Evolutionary conservation across 371 early-diverging fungal species (phyloP).

Genomic region (Rhizopus sp.): DNA sequence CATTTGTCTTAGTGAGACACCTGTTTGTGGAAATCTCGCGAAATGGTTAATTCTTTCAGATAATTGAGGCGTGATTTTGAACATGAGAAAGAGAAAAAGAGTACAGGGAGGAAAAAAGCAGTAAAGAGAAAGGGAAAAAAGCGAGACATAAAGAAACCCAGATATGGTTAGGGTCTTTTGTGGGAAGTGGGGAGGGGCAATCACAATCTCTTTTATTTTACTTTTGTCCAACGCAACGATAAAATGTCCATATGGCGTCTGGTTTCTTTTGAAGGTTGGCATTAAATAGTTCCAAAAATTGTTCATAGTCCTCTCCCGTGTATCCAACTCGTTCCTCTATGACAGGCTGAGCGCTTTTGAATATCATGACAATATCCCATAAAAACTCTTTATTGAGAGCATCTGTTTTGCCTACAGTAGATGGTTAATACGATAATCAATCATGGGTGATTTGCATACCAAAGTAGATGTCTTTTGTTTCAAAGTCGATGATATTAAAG

Average conservation of each 20-base stretch:
- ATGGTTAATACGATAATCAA: background rate
- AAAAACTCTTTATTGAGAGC: slow-evolving; percentile 24
- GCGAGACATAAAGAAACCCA: background rate
- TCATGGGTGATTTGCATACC: slow-evolving; percentile 9
- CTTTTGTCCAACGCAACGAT: slow-evolving; percentile 23
- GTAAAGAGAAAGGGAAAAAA: slow-evolving; percentile 8
- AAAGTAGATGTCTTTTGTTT: slow-evolving; percentile 19
- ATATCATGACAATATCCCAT: slow-evolving; percentile 19
- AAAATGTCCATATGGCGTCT: slow-evolving; percentile 24
- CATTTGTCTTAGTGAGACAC: slow-evolving; percentile 87
- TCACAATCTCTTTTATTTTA: background rate
- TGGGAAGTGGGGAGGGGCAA: background rate
- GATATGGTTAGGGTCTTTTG: background rate
- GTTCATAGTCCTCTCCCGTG: slow-evolving; percentile 5
- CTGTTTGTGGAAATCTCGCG: slow-evolving; percentile 86
- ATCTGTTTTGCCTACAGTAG: slow-evolving; percentile 17
- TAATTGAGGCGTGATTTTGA: slow-evolving; percentile 62
- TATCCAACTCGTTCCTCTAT: slow-evolving; percentile 13
- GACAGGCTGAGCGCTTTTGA: slow-evolving; percentile 14
- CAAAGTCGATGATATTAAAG: slow-evolving; percentile 27
- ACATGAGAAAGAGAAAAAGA: slow-evolving; percentile 36
- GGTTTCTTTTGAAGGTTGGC: slow-evolving; percentile 20
- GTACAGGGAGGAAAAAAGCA: background rate
- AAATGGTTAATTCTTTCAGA: slow-evolving; percentile 74
- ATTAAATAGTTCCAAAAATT: slow-evolving; percentile 19